Evolutionary conservation across 768 basidiomycete genomes (phyloP), one percentile per base, ranked within the genome.

Genomic region (Sporobolomyces pararoseus): DNA sequence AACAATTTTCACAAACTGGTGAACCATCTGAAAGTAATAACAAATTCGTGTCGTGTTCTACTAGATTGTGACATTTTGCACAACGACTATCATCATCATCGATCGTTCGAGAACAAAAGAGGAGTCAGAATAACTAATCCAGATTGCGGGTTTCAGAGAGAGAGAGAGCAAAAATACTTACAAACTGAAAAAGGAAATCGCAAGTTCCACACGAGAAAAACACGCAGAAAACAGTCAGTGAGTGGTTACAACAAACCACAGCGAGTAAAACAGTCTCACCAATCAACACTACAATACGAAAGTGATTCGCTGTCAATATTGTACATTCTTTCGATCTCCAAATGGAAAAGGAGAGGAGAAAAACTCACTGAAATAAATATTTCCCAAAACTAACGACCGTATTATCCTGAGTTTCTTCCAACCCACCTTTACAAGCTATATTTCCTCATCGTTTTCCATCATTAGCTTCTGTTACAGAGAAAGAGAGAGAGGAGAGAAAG

Each of bases 11-110:
- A 78, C 90, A 94, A 58, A 99, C 93, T 46, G 96, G 96, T n/a
- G 89, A 91, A 29, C 96, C 96, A 80, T 99, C 95, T 37, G 93
- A 94, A 59, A 99, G 86, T 16, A 99, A 83, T 42, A 98, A 85
- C n/a, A 99, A 84, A 81, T 96, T 98, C 31, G 95, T 96, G 80
- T 97, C 95, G 34, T 95, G 92, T 65, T 80, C 94, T 73, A 98
- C 94, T 78, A 89, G 86, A 79, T 93, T 86, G 66, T 85, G 83
- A 79, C 95, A 98, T 82, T 98, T 99, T 46, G 93, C 93, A 78
- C 96, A 99, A 75, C 90, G 91, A 66, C 76, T 72, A 53, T 16
- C 27, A 2, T 35, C 17, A 9, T 42, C 39, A 42, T 17, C n/a
- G n/a, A n/a, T n/a, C n/a, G n/a, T n/a, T n/a, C n/a, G n/a, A n/a